These are phyloP conservation scores for Lophiotrema nucula DNA, from an alignment of 495 filamentous ascomycete genomes.

Conservation along the genomic window DNA sequence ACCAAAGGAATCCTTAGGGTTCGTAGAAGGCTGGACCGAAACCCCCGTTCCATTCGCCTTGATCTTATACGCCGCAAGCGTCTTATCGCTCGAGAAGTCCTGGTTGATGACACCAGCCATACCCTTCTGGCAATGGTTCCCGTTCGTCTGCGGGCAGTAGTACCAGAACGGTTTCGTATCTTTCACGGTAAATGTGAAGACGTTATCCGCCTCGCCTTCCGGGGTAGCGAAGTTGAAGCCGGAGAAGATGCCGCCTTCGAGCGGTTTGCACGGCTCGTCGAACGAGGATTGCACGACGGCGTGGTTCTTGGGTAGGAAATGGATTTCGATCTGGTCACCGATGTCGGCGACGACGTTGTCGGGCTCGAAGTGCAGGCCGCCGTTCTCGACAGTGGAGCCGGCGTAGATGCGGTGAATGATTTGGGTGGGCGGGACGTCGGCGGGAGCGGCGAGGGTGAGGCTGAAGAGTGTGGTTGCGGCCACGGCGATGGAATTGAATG, in stretches of 20 bases:
- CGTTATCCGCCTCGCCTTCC: constrained; percentile 21
- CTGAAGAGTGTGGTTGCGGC: constrained; percentile 6
- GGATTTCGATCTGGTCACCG: constrained; percentile 32
- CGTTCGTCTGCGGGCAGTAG: constrained; percentile 31
- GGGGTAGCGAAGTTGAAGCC: constrained; percentile 30
- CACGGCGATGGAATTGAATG: constrained; percentile 16
- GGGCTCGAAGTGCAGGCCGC: constrained; percentile 32
- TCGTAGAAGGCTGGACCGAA: background rate
- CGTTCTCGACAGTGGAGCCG: constrained; percentile 23
- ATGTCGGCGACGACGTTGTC: constrained; percentile 32
- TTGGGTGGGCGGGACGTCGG: constrained; percentile 1
- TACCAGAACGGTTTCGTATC: constrained; percentile 31
- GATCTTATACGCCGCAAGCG: constrained; percentile 30
- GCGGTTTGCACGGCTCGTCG: constrained; percentile 30
- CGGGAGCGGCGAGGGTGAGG: constrained; percentile 16
- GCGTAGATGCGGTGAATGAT: constrained; percentile 31
- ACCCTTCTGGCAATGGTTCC: constrained; percentile 33
- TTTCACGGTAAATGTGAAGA: constrained; percentile 26
- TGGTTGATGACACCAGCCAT: constrained; percentile 35
- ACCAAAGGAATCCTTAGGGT: background rate
- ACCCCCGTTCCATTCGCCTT: constrained; percentile 4
- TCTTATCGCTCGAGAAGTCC: constrained; percentile 29
- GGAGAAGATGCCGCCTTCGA: constrained; percentile 27
- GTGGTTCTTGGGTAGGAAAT: constrained; percentile 36
- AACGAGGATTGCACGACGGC: constrained; percentile 33